Conservation (phyloP, 495 filamentous ascomycete species). For the Aspergillus sparsus region DNA sequence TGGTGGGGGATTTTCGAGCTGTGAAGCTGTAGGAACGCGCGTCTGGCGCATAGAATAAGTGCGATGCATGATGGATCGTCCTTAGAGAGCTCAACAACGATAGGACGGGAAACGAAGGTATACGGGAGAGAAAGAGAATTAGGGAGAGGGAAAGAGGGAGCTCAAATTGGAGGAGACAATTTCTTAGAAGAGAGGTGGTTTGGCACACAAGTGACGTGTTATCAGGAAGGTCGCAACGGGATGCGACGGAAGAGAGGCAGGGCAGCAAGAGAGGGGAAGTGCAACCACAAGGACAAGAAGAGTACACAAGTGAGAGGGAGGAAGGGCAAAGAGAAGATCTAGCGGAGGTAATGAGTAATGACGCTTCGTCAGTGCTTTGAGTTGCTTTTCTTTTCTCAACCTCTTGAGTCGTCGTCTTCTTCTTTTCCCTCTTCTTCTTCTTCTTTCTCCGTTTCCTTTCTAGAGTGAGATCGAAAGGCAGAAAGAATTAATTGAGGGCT, state of each 20-base stretch:
- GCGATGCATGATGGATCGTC: constrained; percentile 72
- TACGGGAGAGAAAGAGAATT: constrained; percentile 22
- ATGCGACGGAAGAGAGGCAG: constrained; percentile 39
- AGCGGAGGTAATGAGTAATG: constrained; percentile 15
- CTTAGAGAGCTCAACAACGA: constrained; percentile 4
- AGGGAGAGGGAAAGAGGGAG: constrained; percentile 11
- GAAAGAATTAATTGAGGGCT: constrained; percentile 7
- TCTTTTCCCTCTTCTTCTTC: not conserved
- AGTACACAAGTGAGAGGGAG: constrained; percentile 8
- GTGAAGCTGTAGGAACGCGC: constrained; percentile 87
- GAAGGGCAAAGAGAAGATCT: constrained; percentile 14
- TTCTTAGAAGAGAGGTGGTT: constrained; percentile 25
- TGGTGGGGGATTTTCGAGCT: constrained; percentile 89
- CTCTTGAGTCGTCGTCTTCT: not conserved
- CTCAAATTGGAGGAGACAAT: constrained; percentile 17
- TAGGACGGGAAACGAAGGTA: constrained; percentile 13
- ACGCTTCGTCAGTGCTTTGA: not conserved
- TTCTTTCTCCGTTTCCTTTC: not conserved
- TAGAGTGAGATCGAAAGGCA: not conserved
- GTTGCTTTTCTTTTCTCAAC: not conserved
- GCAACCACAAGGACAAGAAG: constrained; percentile 33
- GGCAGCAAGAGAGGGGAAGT: constrained; percentile 18
- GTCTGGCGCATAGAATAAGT: constrained; percentile 98
- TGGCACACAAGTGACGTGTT: constrained; percentile 49
- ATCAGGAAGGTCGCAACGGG: constrained; percentile 25